These are phyloP conservation scores for Wickerhamiella cacticola DNA, from an alignment of 805 yeast genomes.

Conservation along the genomic window DNA sequence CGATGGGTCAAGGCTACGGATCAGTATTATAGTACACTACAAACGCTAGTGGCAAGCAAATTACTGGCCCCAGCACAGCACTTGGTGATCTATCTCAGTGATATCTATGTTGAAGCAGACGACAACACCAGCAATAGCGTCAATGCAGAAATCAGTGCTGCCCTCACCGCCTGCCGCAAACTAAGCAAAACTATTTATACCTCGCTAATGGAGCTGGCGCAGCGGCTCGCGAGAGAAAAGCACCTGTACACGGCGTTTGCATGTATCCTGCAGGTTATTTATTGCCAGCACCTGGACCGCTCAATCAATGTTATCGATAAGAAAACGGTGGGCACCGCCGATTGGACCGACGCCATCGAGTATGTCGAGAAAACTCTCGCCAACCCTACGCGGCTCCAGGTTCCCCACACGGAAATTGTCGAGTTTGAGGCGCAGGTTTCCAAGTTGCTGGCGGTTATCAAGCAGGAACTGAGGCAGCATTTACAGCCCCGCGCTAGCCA, in stretches of 20 bases:
- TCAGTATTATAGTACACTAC: conserved; percentile 12
- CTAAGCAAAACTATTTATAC: not conserved
- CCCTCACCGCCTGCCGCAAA: not conserved
- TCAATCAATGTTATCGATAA: conserved; percentile 5
- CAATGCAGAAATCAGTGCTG: not conserved
- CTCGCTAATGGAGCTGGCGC: not conserved
- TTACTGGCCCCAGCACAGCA: conserved; percentile 5
- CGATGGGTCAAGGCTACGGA: conserved; percentile 19
- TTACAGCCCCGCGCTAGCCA: not conserved
- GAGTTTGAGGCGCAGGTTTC: not conserved
- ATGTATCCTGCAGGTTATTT: conserved; percentile 1
- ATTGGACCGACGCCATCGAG: conserved; percentile 6
- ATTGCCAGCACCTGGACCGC: conserved; percentile 9
- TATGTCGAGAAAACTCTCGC: conserved; percentile 2
- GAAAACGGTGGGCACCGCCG: not conserved
- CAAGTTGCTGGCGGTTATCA: not conserved
- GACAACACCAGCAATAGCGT: not conserved
- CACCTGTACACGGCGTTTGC: conserved; percentile 7
- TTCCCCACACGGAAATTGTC: not conserved
- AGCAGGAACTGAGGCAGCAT: not conserved
- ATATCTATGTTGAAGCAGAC: not conserved
- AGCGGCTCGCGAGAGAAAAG: not conserved
- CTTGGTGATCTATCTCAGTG: conserved; percentile 12
- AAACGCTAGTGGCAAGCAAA: conserved; percentile 2
- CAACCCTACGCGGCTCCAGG: not conserved